Percentiles rank a stretch among this genome's conserved stretches.
phyloP scores from a whole-genome alignment of 1,284 basidiomycete species.

The Microbotryum scabiosae region DNA sequence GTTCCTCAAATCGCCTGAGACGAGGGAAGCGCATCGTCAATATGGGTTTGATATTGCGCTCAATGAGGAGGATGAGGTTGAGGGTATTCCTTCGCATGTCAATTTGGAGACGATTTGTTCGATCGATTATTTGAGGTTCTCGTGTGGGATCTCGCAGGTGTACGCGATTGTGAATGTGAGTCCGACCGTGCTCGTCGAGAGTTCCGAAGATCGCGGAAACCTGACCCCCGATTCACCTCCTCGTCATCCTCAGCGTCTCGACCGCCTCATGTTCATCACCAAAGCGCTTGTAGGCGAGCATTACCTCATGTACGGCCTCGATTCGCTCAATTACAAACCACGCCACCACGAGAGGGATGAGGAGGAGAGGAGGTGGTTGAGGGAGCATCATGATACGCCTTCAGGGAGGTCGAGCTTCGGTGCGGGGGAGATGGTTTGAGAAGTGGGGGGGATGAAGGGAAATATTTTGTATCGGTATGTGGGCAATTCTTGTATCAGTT shows the following conservation, averaged over 20 bases:
- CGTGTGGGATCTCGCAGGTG: constrained; percentile 16
- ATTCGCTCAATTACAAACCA: background rate
- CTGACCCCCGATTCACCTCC: background rate
- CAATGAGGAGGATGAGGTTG: constrained; percentile 14
- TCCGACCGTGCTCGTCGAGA: no score
- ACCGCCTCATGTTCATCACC: constrained; percentile 26
- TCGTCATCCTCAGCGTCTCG: constrained; percentile 6
- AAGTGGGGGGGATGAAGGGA: no score
- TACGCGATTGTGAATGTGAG: constrained; percentile 23
- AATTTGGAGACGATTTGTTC: constrained; percentile 26
- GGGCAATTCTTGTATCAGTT: no score
- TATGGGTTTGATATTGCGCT: constrained; percentile 23
- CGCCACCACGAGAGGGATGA: background rate
- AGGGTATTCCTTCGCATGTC: constrained; percentile 25
- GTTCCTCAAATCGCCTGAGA: constrained; percentile 25
- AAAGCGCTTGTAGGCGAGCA: constrained; percentile 28
- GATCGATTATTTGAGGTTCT: constrained; percentile 29
- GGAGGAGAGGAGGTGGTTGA: background rate
- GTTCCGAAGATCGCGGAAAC: no score
- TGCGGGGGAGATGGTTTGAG: background rate
- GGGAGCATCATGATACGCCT: background rate
- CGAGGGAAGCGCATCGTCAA: constrained; percentile 5
- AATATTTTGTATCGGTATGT: no score
- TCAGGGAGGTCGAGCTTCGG: constrained; percentile 19
- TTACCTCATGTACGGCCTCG: constrained; percentile 27